Base-by-base conservation (phyloP, 1,284 basidiomycete genomes). In the Puccinia coronata region DNA sequence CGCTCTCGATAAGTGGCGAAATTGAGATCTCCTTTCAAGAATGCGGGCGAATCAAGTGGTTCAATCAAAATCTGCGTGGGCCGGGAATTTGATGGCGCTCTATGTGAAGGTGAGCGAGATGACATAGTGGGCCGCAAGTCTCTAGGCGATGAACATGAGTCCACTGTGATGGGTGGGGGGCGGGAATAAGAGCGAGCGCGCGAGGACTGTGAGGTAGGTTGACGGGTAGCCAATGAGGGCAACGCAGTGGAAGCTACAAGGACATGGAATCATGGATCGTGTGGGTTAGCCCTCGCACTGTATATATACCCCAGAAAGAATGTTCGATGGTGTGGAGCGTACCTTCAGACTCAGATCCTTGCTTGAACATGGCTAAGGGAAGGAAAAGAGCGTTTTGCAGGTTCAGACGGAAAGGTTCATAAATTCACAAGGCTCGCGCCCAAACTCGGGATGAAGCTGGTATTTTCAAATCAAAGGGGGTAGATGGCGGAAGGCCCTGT, bases 21-120 rank as follows among this genome's bases (percentile, higher is more conserved):
- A 25, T 79, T 63, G 20, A 79, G 39, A 49, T 70, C 76, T 25
- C 65, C 65, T n/a, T 79, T 79, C 34, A 79, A 28, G 63, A 79
- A 70, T 12, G 51, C 65, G 39, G 76, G 65, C n/a, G 65, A 70
- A 55, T 69, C 65, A n/a, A 70, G 76, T 11, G 63, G 47, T 55
- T 79, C 63, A 12, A 47, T 41, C 39, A 53, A 43, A 23, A 39
- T 34, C 28, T 76, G 65, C 4, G 71, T 20, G 12, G 31, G 25
- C 47, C 67, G 41, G 5, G 36, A 65, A 41, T n/a, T 12, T n/a
- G 12, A 20, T 5, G 2, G 34, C 6, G 51, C n/a, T 9, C 51
- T 57, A 25, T 18, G 36, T 31, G 31, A 39, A 6, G 71, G 71
- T n/a, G 72, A 36, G 36, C 36, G 34, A 51, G 31, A 11, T 51